Evolutionary conservation across 1,284 basidiomycete genomes (phyloP).

Genomic region (Exobasidium cylindrosporum): DNA sequence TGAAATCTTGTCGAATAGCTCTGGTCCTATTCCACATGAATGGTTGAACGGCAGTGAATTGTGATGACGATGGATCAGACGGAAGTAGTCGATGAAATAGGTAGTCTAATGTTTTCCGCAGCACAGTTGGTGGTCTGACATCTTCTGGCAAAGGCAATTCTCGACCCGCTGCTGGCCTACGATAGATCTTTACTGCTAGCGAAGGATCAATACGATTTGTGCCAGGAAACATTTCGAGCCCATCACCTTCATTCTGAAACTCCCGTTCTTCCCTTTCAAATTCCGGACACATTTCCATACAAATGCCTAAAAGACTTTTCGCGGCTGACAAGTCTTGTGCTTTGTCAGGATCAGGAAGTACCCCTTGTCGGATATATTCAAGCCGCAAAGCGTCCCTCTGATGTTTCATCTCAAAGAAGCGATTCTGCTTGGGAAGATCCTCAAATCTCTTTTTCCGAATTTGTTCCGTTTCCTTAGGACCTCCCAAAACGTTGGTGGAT

Average conservation of each 20-base stretch:
- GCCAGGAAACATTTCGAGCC: slow-evolving; percentile 67
- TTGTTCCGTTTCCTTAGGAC: not conserved
- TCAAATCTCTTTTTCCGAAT: slow-evolving; percentile 17
- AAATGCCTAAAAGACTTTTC: slow-evolving; percentile 84
- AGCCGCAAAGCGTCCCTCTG: slow-evolving; percentile 70
- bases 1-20: slow-evolving; percentile 87
- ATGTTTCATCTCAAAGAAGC: slow-evolving; percentile 58
- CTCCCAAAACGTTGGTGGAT: slow-evolving; percentile 5
- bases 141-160: slow-evolving; percentile 82
- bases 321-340: slow-evolving; percentile 80
- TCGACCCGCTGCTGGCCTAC: slow-evolving; percentile 83
- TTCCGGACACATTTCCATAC: slow-evolving; percentile 87
- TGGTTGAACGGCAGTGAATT: slow-evolving; percentile 70
- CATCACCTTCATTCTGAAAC: slow-evolving; percentile 80
- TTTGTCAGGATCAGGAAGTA: slow-evolving; percentile 78
- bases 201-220: slow-evolving; percentile 72
- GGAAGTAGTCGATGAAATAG: slow-evolving; percentile 79
- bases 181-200: slow-evolving; percentile 89
- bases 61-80: slow-evolving; percentile 57
- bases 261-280: slow-evolving; percentile 89
- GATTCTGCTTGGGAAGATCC: slow-evolving; percentile 5
- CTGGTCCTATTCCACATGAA: slow-evolving; percentile 92
- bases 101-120: slow-evolving; percentile 81
- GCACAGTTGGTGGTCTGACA: slow-evolving; percentile 77
- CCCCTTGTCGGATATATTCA: slow-evolving; percentile 74